Base-by-base conservation (phyloP, 129 eudicot species). In the Scalesia atractyloides region DNA sequence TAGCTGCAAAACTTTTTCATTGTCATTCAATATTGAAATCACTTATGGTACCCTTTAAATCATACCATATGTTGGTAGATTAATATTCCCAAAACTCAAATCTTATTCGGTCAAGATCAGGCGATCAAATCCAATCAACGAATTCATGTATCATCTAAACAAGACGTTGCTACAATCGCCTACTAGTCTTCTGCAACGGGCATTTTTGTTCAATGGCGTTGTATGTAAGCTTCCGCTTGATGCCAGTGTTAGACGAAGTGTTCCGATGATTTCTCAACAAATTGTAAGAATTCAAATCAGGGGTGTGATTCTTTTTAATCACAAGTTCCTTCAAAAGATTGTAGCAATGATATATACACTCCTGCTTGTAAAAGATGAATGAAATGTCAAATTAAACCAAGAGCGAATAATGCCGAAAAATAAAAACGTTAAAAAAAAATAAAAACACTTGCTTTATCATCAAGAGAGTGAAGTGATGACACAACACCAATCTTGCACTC, bases 401-500 rank as follows among this genome's bases (percentile, higher is more conserved):
- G 22, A 69, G 53, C 22, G 2, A 65, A 43, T 58, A 24, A 72
- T 36, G 15, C 46, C 58, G 64, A 7, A 15, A 8, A 61, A 43
- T 39, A 36, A 34, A 30, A 39, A 33, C 2, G 4, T 9, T 36
- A 61, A 15, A 43, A 18, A 5, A 11, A 46, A 30, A 16, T 26
- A 30, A 43, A 71, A 19, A 17, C 54, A 73, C 96, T 82, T 81
- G 90, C 97, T 79, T 86, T 88, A 36, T 88, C 91, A 36, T 88
- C 91, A 3, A 70, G 69, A 74, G 91, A 73, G 13, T 81, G 84
- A 82, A 83, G 70, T 19, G 83, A 77, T 61, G 86, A 72, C 33
- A 91, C 67, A n/a, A 56, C 76, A 79, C 76, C 80, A 49, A 85
- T 77, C 83, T 86, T 92, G 54, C 64, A 68, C 75, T 87, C 92